Base-by-base conservation (phyloP, 192 early-diverging fungal species). In the Nowakowskiella sp. region DNA sequence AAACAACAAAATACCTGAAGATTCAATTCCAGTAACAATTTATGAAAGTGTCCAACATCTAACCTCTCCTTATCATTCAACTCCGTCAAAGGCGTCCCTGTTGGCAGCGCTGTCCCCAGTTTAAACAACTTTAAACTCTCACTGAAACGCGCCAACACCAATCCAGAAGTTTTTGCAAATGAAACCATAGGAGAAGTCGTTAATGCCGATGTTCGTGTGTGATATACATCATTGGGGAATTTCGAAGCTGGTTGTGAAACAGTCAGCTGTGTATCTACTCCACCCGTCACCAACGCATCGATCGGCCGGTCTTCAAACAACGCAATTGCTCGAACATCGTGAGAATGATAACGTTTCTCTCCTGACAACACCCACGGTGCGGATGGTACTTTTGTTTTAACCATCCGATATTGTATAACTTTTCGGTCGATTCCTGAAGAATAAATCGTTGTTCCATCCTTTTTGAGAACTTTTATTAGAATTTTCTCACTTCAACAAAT, bases 391-490 rank as follows among this genome's bases (percentile, higher is more conserved):
- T 6, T 6, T 6, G 6, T 6, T 49, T 73, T 67, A 29, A 81
- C 62, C 1, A 74, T 57, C 3, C 70, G 68, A 66, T 84, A 89
- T 57, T 84, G 78, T 2, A 80, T 76, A 33, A 91, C 77, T 49
- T 91, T 88, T 42, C 90, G 83, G 62, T 98, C 94, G 1, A 96
- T 87, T 34, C 92, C 93, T 9, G 86, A 81, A 1, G 89, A 85
- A 65, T 82, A 96, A 5, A 98, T 87, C 34, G 69, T 72, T 10
- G 69, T 75, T 6, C 87, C 89, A 19, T 77, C 63, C 25, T 39
- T 13, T 39, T 39, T 13, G 36, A 13, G 13, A 39, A 39, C 13
- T 13, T 39, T 13, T 13, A 39, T 39, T 13, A 13, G 19, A 39
- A 39, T 39, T 13, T 39, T 19, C 13, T 13, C 36, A 39, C 13